A percentile compares a stretch with the other conserved stretches of the same genome.
These are phyloP conservation scores for Nepenthes mirabilis DNA, from an alignment of 148 eudicot species.

Conservation along the genomic window DNA sequence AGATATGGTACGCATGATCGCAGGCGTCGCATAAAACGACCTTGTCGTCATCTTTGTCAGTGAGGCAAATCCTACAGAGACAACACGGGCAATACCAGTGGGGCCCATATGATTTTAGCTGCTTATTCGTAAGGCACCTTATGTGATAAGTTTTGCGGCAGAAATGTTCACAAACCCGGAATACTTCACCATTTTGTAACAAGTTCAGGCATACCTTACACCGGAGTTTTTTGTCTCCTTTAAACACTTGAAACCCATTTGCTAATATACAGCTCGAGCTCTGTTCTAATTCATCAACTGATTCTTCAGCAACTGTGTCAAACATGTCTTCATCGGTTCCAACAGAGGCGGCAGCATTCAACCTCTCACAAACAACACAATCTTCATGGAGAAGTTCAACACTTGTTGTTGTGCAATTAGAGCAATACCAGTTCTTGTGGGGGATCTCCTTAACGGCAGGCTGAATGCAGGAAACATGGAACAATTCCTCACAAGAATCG, in stretches of 20 bases:
- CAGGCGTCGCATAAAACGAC: conserved; percentile 85
- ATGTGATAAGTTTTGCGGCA: conserved; percentile 71
- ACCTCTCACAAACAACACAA: conserved; percentile 66
- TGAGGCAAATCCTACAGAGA: conserved; percentile 72
- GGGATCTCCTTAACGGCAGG: conserved; percentile 73
- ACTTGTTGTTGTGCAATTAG: conserved; percentile 45
- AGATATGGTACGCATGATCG: conserved; percentile 83
- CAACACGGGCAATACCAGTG: conserved; percentile 97
- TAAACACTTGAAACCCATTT: conserved; percentile 21
- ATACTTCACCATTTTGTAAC: conserved; percentile 29
- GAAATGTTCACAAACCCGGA: conserved; percentile 57
- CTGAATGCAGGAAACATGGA: conserved; percentile 71
- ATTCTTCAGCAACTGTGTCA: conserved; percentile 16
- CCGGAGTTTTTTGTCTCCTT: conserved; percentile 16
- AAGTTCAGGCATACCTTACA: conserved; percentile 48
- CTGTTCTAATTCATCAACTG: conserved; percentile 26
- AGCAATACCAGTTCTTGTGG: conserved; percentile 69
- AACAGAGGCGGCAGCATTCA: conserved; percentile 25
- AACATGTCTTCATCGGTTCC: conserved; percentile 15
- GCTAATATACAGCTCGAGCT: conserved; percentile 25
- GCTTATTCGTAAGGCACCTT: conserved; percentile 61
- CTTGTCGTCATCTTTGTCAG: conserved; percentile 63
- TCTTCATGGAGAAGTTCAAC: conserved; percentile 53
- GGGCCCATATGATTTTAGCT: conserved; percentile 39
- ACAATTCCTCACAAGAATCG: conserved; percentile 80